phyloP scores from a whole-genome alignment of 2,329 filamentous ascomycete genomes.

The Aspergillus phoenicis region DNA sequence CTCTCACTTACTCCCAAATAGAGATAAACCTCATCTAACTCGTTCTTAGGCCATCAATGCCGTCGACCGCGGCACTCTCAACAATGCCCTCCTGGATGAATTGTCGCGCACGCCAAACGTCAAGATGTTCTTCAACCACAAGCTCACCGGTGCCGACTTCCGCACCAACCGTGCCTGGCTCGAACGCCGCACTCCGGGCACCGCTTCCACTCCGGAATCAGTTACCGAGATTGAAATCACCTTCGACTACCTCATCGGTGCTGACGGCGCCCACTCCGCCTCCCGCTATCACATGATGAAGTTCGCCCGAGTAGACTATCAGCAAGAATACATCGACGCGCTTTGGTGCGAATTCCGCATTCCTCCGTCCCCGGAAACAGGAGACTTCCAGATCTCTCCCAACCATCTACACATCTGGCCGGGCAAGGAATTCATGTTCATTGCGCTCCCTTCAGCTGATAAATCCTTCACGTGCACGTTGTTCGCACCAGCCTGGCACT shows the following conservation, averaged over 20 bases:
- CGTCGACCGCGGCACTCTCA: conserved; percentile 80
- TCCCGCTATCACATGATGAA: conserved; percentile 96
- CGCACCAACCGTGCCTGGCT: conserved; percentile 81
- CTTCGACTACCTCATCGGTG: conserved; percentile 94
- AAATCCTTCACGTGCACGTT: conserved; percentile 94
- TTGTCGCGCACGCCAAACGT: conserved; percentile 86
- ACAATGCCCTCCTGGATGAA: conserved; percentile 79
- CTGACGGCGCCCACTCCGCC: conserved; percentile 91
- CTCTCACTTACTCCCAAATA: too few species aligned
- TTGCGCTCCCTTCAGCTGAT: conserved; percentile 86
- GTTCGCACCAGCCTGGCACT: conserved; percentile 76
- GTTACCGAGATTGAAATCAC: conserved; percentile 73
- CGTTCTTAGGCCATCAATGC: conserved; percentile 72
- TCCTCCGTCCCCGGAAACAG: conserved; percentile 50
- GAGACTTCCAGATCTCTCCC: conserved; percentile 77
- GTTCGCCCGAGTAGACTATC: conserved; percentile 83
- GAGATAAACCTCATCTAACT: conserved; percentile 13
- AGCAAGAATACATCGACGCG: conserved; percentile 93
- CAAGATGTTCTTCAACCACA: conserved; percentile 88
- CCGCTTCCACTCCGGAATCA: conserved; percentile 41
- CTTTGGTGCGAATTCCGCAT: conserved; percentile 97
- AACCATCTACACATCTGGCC: conserved; percentile 99
- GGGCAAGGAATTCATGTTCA: conserved; percentile 93
- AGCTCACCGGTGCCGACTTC: conserved; percentile 88
- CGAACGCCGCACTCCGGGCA: conserved; percentile 55